A percentile compares a stretch with the other conserved stretches of the same genome.
These are phyloP conservation scores for Cryphonectria naterciae DNA, from an alignment of 2,329 filamentous ascomycete species.

Conservation along the genomic window DNA sequence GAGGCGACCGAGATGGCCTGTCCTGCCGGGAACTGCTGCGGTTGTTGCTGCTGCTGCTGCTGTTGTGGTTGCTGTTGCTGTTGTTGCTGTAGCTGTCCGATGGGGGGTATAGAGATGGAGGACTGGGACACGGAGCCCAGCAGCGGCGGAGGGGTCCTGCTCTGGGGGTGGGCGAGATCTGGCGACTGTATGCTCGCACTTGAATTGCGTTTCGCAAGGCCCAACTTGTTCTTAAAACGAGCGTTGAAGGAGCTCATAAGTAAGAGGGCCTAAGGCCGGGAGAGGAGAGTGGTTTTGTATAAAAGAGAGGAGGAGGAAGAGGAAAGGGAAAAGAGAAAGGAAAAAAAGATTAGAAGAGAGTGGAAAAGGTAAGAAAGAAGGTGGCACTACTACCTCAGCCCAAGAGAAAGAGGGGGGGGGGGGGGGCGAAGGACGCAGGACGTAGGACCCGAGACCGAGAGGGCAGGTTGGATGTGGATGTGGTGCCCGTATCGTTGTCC, in stretches of 20 bases:
- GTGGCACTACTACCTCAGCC: conserved; percentile 27
- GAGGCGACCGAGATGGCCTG: conserved; percentile 51
- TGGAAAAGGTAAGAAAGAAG: conserved; percentile 10
- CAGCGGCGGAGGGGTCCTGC: conserved; percentile 43
- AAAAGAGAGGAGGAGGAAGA: conserved; percentile 8
- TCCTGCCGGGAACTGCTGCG: conserved; percentile 38
- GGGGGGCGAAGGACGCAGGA: conserved; percentile 16
- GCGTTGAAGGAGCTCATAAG: conserved; percentile 81
- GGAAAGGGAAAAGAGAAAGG: not conserved
- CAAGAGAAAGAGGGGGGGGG: conserved; percentile 8
- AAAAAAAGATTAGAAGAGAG: conserved; percentile 5
- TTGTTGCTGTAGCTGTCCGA: conserved; percentile 25
- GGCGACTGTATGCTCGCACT: conserved; percentile 61
- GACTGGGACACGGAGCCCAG: conserved; percentile 36
- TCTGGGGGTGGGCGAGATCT: conserved; percentile 49
- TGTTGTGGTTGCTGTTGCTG: conserved; percentile 31
- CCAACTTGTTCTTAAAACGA: conserved; percentile 73
- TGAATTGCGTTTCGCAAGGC: conserved; percentile 81
- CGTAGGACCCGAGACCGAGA: conserved; percentile 22
- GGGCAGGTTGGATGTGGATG: conserved; percentile 15
- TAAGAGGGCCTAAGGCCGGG: conserved; percentile 43
- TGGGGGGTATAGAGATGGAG: conserved; percentile 29
- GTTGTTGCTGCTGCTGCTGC: conserved; percentile 25
- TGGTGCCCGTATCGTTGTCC: conserved; percentile 8
- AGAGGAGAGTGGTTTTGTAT: conserved; percentile 33